phyloP scores from a whole-genome alignment of 2,329 filamentous ascomycete genomes.

The Xylaria multiplex region DNA sequence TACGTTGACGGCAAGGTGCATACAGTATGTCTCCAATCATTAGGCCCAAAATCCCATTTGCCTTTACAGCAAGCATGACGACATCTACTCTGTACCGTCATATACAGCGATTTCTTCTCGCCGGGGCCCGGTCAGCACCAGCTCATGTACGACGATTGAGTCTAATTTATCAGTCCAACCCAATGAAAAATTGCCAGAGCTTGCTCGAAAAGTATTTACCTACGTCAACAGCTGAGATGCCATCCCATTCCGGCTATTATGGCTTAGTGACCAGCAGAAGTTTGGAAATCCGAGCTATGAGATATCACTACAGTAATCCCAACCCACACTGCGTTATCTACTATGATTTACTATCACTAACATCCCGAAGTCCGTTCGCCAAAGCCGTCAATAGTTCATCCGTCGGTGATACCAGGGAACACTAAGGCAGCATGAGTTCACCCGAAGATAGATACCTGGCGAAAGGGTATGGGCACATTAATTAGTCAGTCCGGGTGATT shows the following conservation, averaged over 20 bases:
- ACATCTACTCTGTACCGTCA: too few relatives aligned
- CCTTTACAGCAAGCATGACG: too few relatives aligned
- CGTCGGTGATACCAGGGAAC: constrained; percentile 2
- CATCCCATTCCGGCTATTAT: neutral
- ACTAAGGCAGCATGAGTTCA: constrained; percentile 13
- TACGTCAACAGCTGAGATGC: neutral
- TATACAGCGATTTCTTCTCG: neutral
- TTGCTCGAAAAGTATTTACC: neutral
- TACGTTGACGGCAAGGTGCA: too few relatives aligned
- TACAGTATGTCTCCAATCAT: too few relatives aligned
- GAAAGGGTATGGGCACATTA: neutral
- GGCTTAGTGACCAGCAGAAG: neutral
- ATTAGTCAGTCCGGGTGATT: constrained; percentile 26
- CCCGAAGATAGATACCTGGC: constrained; percentile 5
- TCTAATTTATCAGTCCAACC: neutral
- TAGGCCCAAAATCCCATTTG: too few relatives aligned
- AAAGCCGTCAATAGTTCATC: constrained; percentile 6
- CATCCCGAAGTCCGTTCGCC: neutral
- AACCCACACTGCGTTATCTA: too few relatives aligned
- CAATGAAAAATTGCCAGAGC: neutral
- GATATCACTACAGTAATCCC: too few relatives aligned
- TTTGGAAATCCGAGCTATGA: neutral
- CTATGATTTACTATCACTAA: too few relatives aligned
- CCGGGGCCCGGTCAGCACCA: neutral
- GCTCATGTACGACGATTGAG: neutral